phyloP scores from a whole-genome alignment of 108 stramenopile species.

The Bacterosira constricta region DNA sequence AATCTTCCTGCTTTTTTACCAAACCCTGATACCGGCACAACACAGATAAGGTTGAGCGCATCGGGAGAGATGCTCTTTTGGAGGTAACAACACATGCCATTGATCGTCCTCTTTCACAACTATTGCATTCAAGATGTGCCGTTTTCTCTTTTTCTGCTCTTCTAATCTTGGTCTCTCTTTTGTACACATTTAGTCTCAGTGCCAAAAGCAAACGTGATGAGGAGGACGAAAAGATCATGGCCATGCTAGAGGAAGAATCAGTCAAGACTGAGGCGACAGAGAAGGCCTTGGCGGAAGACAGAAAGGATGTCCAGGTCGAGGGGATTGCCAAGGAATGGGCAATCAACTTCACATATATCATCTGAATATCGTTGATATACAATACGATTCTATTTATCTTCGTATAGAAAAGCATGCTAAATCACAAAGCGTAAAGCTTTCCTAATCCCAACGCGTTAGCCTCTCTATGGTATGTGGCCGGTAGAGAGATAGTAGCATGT shows the following conservation, averaged over 20 bases:
- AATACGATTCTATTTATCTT: no score
- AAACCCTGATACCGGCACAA: slow-evolving; percentile 97
- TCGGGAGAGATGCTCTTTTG: slow-evolving; percentile 82
- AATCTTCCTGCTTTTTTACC: slow-evolving; percentile 91
- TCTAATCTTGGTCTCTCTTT: no score
- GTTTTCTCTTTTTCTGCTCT: background rate
- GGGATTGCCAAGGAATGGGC: slow-evolving; percentile 79
- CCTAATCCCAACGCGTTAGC: no score
- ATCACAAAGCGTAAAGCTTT: no score
- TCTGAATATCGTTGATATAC: no score
- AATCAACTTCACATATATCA: no score
- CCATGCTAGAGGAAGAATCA: slow-evolving; percentile 20
- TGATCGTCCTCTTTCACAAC: no score
- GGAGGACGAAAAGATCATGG: slow-evolving; percentile 31
- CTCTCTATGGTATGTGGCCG: no score
- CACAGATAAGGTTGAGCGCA: slow-evolving; percentile 94
- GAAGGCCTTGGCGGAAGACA: slow-evolving; percentile 24
- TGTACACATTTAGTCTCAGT: slow-evolving; percentile 7
- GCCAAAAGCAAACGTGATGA: slow-evolving; percentile 6
- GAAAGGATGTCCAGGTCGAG: slow-evolving; percentile 60
- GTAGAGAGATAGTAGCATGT: no score
- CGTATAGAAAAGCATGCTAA: no score
- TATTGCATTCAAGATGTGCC: no score
- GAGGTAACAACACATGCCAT: no score
- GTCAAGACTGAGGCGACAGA: slow-evolving; percentile 15